A percentile compares a stretch with the other conserved stretches of the same genome.
Conservation (phyloP, 2,329 filamentous ascomycete genomes). For the Periconia sp. region DNA sequence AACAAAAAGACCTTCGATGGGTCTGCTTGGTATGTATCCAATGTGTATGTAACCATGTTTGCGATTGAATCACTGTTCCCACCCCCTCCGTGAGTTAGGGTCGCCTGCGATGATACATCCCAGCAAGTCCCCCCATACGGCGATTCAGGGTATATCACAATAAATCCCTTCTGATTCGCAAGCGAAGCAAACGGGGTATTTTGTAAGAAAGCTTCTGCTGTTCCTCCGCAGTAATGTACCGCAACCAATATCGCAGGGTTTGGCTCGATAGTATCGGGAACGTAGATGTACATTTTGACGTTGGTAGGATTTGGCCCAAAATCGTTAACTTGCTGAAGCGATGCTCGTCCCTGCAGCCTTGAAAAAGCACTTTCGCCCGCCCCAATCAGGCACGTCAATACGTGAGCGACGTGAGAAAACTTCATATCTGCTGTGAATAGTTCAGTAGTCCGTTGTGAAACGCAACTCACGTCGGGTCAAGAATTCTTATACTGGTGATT, state of each 20-base stretch:
- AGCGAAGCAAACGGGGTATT: slow-evolving; percentile 57
- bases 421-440: neutral
- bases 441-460: neutral
- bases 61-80: slow-evolving; percentile 60
- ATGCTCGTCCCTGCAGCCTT: neutral
- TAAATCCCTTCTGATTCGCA: slow-evolving; percentile 59
- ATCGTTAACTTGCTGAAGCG: slow-evolving; percentile 36
- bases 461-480: neutral
- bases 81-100: slow-evolving; percentile 59
- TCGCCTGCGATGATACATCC: slow-evolving; percentile 59
- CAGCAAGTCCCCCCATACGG: slow-evolving; percentile 59
- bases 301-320: slow-evolving; percentile 52
- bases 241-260: slow-evolving; percentile 58
- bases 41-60: slow-evolving; percentile 61
- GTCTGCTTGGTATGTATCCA: slow-evolving; percentile 56
- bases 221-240: slow-evolving; percentile 60
- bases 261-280: slow-evolving; percentile 47
- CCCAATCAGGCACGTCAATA: neutral
- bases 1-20: slow-evolving; percentile 56
- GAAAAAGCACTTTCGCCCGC: neutral
- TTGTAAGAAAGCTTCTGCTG: slow-evolving; percentile 52
- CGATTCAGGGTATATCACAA: slow-evolving; percentile 61
- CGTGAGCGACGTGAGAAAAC: neutral
- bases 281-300: slow-evolving; percentile 57
- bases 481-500: neutral